These are phyloP conservation scores for Suillus plorans DNA, from an alignment of 768 basidiomycete species.

Conservation along the genomic window DNA sequence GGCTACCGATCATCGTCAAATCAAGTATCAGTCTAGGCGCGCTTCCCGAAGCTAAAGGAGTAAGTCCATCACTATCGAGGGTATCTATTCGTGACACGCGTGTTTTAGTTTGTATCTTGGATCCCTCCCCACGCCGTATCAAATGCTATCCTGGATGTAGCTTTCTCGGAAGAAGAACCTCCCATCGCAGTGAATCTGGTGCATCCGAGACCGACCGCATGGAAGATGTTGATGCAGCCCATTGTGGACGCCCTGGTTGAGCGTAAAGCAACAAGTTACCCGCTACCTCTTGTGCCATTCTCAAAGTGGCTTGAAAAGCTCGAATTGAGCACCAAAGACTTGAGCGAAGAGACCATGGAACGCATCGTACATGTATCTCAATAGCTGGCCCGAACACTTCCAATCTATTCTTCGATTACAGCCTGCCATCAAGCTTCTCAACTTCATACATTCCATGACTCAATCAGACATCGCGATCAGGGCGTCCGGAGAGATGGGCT, in stretches of 20 bases:
- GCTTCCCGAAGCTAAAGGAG: slow-evolving; percentile 27
- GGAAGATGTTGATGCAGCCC: slow-evolving; percentile 17
- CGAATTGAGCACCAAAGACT: slow-evolving; percentile 5
- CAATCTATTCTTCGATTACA: slow-evolving; percentile 1
- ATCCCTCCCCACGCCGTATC: slow-evolving; percentile 17
- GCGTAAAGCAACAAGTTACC: neutral
- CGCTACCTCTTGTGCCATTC: slow-evolving; percentile 28
- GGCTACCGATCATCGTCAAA: slow-evolving; percentile 45
- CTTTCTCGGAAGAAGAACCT: slow-evolving; percentile 6
- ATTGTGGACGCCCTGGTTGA: slow-evolving; percentile 12
- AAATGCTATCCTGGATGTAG: slow-evolving; percentile 19
- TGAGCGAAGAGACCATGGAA: slow-evolving; percentile 22
- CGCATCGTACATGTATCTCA: slow-evolving; percentile 22
- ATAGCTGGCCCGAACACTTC: neutral
- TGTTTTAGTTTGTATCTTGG: slow-evolving; percentile 19
- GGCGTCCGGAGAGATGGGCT: neutral
- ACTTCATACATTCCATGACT: slow-evolving; percentile 25
- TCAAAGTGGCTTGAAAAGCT: slow-evolving; percentile 26
- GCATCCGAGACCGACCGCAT: slow-evolving; percentile 22
- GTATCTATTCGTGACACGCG: neutral
- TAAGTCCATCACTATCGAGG: slow-evolving; percentile 10
- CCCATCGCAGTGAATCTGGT: slow-evolving; percentile 23
- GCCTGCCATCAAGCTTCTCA: slow-evolving; percentile 31
- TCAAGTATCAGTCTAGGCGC: slow-evolving; percentile 26
- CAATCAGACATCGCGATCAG: slow-evolving; percentile 12